These are phyloP conservation scores for Aphanomyces astaci DNA, from an alignment of 352 stramenopile species.

Conservation along the genomic window DNA sequence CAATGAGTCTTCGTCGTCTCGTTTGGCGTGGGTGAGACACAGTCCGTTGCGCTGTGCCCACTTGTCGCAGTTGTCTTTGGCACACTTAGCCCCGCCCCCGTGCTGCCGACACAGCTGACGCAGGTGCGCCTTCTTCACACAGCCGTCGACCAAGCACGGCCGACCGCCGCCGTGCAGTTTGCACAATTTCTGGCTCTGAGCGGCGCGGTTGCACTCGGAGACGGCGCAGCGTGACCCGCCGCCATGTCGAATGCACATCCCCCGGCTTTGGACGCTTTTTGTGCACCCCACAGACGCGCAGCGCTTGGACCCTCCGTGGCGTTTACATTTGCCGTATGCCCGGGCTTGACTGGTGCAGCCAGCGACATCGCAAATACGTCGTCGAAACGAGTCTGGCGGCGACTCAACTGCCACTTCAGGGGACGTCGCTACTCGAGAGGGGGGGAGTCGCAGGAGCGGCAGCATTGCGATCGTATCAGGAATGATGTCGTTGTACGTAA, in stretches of 20 bases:
- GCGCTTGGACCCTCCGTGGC: constrained; percentile 73
- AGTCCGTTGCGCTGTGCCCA: constrained; percentile 76
- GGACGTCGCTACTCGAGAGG: too few species aligned
- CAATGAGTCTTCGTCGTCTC: neutral
- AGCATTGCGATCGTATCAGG: neutral
- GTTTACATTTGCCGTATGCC: constrained; percentile 79
- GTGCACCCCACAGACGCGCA: constrained; percentile 60
- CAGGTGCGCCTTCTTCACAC: constrained; percentile 30
- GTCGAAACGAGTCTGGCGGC: constrained; percentile 41
- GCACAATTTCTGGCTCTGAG: constrained; percentile 65
- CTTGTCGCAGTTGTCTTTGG: constrained; percentile 55
- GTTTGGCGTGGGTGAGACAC: constrained; percentile 64
- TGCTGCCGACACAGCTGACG: constrained; percentile 78
- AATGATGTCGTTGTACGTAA: neutral
- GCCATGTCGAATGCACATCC: constrained; percentile 57
- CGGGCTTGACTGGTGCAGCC: constrained; percentile 72
- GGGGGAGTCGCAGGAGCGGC: neutral
- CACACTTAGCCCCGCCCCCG: constrained; percentile 72
- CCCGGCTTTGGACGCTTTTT: constrained; percentile 74
- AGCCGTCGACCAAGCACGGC: constrained; percentile 29
- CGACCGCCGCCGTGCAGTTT: constrained; percentile 51
- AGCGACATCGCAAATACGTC: constrained; percentile 65
- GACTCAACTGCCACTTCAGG: neutral
- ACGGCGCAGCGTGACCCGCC: constrained; percentile 74
- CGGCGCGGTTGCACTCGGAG: constrained; percentile 38